phyloP scores from a whole-genome alignment of 2,329 filamentous ascomycete genomes.

The Penicillium sclerotiorum region DNA sequence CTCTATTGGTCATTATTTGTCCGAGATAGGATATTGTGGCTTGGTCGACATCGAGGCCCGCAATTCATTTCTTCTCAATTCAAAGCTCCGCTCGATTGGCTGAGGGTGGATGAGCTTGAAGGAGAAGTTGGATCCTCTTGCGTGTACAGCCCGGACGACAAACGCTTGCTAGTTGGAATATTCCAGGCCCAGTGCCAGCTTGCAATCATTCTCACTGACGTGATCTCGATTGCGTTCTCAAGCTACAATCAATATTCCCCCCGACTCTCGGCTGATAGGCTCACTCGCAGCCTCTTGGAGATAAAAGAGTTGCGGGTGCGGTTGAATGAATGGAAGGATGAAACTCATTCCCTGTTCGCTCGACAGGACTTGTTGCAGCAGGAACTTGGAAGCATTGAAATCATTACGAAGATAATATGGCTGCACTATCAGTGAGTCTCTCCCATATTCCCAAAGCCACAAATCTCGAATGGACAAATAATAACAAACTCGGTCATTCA shows the following conservation, averaged over 20 bases:
- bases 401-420: neutral
- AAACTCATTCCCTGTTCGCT: neutral
- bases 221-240: neutral
- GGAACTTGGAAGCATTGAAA: neutral
- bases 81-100: neutral
- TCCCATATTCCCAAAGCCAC: neutral
- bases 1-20: neutral
- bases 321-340: neutral
- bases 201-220: neutral
- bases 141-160: neutral
- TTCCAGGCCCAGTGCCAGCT: neutral
- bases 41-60: neutral
- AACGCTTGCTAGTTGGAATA: neutral
- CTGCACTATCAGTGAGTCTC: neutral
- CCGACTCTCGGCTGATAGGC: neutral
- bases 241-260: neutral
- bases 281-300: neutral
- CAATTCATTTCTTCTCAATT: neutral
- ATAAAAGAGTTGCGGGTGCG: neutral
- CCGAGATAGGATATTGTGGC: neutral
- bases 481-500: neutral
- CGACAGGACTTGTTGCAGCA: neutral
- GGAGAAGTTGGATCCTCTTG: neutral
- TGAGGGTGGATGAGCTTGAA: neutral
- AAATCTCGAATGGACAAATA: neutral